Conservation (phyloP, 2,329 filamentous ascomycete species). For the Sporothrix schenckii region DNA sequence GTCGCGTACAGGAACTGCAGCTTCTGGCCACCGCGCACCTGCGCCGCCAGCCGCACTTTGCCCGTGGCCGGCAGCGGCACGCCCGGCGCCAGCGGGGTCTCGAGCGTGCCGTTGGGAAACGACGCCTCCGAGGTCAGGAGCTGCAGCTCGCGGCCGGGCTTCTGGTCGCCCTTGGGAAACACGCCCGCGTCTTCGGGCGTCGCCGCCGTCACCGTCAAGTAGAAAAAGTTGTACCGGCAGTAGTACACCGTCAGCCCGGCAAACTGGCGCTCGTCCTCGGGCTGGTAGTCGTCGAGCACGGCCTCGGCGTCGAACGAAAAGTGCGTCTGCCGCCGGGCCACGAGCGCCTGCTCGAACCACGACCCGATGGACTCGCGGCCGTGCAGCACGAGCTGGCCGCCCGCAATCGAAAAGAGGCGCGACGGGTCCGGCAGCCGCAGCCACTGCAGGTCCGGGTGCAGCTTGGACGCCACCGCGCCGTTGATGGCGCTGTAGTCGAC, state of each 20-base stretch:
- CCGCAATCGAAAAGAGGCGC: slow-evolving; percentile 52
- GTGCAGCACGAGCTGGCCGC: slow-evolving; percentile 48
- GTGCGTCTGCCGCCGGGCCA: slow-evolving; percentile 59
- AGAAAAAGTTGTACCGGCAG: slow-evolving; percentile 67
- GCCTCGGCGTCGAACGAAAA: slow-evolving; percentile 88
- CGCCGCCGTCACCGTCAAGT: slow-evolving; percentile 59
- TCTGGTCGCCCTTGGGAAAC: slow-evolving; percentile 39
- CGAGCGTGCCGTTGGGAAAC: slow-evolving; percentile 56
- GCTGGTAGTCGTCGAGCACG: slow-evolving; percentile 64
- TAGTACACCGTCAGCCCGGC: slow-evolving; percentile 66
- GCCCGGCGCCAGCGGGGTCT: slow-evolving; percentile 48
- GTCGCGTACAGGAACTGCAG: slow-evolving; percentile 63
- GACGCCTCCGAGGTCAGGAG: slow-evolving; percentile 61
- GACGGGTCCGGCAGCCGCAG: slow-evolving; percentile 59
- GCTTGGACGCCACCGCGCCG: slow-evolving; percentile 35
- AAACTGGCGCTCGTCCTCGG: slow-evolving; percentile 62
- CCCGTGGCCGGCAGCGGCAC: slow-evolving; percentile 57
- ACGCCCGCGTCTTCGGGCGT: slow-evolving; percentile 9
- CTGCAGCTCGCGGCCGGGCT: slow-evolving; percentile 59
- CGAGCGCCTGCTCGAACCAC: slow-evolving; percentile 62
- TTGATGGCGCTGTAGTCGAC: slow-evolving; percentile 53
- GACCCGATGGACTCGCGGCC: slow-evolving; percentile 59
- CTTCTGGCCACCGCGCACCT: slow-evolving; percentile 55
- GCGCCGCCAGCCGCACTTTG: slow-evolving; percentile 56
- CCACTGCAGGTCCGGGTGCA: slow-evolving; percentile 61